Base-by-base conservation (phyloP, 345 rosid genomes). In the Tarenaya hassleriana region DNA sequence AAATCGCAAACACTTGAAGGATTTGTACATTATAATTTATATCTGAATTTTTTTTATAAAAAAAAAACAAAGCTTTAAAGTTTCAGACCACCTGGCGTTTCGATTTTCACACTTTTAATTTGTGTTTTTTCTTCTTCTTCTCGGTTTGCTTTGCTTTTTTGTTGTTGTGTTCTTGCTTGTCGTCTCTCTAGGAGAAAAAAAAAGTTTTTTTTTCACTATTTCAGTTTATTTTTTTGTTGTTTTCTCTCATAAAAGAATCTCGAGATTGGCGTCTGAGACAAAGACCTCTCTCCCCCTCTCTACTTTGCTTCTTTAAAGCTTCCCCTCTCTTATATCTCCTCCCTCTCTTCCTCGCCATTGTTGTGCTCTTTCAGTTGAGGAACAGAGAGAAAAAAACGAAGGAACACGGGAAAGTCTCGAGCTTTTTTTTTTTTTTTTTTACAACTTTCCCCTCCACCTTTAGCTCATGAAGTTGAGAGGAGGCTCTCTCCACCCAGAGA, bases 401-500 rank as follows among this genome's bases (percentile, higher is more conserved):
- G 47, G n/a, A 38, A 17, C 6, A 37, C 0, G 16, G 8, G 10
- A 47, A 55, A 34, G 15, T 4, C 1, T 7, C 9, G 12, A 50
- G 8, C 12, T 20, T 47, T 38, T 19, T 41, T 17, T n/a, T n/a
- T 20, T 41, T 15, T 20, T 21, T 34, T 41, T 34, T 48, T 52
- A 19, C 17, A 44, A 38, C 50, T 47, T 52, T 33, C 47, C 10
- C 55, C n/a, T n/a, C 4, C 73, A 56, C 72, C 58, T 63, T 47
- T 59, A 64, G 64, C 77, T 73, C 70, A 73, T 73, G 77, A 68
- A 64, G 50, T 50, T 33, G 32, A 73, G 70, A 68, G 70, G 73
- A 64, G 77, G 77, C 77, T 73, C 77, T 73, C 77, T 62, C 60
- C 52, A 56, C 50, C 38, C 67, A 42, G 76, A 71, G 74, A 60